Evolutionary conservation across 2,329 filamentous ascomycete genomes (phyloP).

Genomic region (Bisporella sp.): DNA sequence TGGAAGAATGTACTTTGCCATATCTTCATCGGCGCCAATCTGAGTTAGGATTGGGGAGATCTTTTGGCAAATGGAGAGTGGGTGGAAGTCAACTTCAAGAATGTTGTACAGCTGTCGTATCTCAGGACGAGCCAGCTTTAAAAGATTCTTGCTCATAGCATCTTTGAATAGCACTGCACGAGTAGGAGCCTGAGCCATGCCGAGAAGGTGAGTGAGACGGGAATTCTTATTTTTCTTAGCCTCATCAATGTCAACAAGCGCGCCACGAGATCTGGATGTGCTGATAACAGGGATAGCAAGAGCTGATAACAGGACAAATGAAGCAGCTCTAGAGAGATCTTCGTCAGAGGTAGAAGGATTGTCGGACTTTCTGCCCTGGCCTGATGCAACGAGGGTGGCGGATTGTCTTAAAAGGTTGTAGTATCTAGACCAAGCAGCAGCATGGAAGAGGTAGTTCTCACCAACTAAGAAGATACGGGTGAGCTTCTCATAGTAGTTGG

Average conservation of each 20-base stretch:
- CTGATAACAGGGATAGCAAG: constrained; percentile 99
- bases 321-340: constrained; percentile 89
- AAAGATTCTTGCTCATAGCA: constrained; percentile 86
- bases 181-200: constrained; percentile 85
- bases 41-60: constrained; percentile 92
- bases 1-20: constrained; percentile 94
- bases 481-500: constrained; percentile 99
- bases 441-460: constrained; percentile 99
- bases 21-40: constrained; percentile 89
- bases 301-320: constrained; percentile 89
- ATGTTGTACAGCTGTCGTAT: constrained; percentile 98
- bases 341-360: constrained; percentile 85
- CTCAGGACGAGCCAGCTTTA: constrained; percentile 87
- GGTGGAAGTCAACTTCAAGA: constrained; percentile 97
- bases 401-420: constrained; percentile 95
- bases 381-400: constrained; percentile 71
- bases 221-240: constrained; percentile 98
- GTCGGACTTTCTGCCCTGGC: constrained; percentile 87
- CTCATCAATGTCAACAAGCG: constrained; percentile 94
- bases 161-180: constrained; percentile 92
- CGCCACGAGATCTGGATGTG: constrained; percentile 91
- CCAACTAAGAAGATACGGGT: constrained; percentile 97
- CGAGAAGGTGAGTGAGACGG: constrained; percentile 88
- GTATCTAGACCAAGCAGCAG: constrained; percentile 94
- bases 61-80: constrained; percentile 97